Conservation (phyloP, 305 asterid species). For the Vinca major region DNA sequence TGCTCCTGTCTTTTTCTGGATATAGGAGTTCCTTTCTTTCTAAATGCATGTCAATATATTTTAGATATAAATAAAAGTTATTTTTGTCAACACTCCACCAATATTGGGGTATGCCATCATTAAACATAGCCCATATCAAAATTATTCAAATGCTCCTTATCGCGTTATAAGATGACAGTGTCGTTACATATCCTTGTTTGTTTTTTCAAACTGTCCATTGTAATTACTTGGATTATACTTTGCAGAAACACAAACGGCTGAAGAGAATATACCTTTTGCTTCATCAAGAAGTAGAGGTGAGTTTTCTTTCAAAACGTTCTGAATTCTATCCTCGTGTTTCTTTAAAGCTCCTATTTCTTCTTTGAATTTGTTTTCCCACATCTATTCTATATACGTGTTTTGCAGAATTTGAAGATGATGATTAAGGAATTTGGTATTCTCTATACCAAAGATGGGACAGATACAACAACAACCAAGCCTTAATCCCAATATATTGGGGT, state of each 20-base stretch:
- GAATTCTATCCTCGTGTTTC: conserved; percentile 4
- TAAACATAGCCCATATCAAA: background rate
- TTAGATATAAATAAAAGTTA: background rate
- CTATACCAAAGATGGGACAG: conserved; percentile 31
- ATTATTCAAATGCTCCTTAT: background rate
- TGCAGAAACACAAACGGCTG: conserved; percentile 73
- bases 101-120: background rate
- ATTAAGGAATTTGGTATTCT: conserved; percentile 61
- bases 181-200: background rate
- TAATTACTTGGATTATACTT: conserved; percentile 7
- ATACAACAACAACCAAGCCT: too few relatives aligned
- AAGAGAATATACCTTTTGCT: conserved; percentile 72
- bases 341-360: conserved; percentile 12
- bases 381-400: conserved; percentile 9
- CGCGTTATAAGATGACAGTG: background rate
- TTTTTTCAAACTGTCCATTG: background rate
- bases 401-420: conserved; percentile 80
- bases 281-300: conserved; percentile 74
- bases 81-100: background rate
- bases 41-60: background rate
- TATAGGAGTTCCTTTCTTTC: background rate
- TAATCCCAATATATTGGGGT: too few relatives aligned
- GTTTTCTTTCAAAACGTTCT: conserved; percentile 18
- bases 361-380: conserved; percentile 4
- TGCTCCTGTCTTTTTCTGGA: background rate